A percentile compares a stretch with the other conserved stretches of the same genome.
Evolutionary conservation across 2,329 filamentous ascomycete genomes (phyloP).

Genomic region (Alternaria sp.): DNA sequence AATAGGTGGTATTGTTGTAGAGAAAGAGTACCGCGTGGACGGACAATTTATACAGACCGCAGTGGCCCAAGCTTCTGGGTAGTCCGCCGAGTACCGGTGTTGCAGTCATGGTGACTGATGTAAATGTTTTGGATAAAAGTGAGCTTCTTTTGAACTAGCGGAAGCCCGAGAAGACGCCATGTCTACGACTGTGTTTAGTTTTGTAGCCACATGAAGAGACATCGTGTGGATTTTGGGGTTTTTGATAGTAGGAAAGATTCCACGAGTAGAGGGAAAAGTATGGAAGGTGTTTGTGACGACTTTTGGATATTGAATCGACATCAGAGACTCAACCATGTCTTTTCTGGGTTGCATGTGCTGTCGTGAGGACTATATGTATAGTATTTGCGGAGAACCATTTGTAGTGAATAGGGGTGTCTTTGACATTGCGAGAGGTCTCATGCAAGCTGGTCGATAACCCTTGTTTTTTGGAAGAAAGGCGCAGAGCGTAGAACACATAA

Average conservation of each 20-base stretch:
- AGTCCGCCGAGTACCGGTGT: not conserved
- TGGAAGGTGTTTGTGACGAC: not conserved
- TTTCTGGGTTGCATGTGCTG: not conserved
- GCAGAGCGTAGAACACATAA: not conserved
- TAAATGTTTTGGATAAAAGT: not conserved
- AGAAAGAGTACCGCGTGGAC: no score
- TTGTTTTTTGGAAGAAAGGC: not conserved
- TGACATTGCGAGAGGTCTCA: not conserved
- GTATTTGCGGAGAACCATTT: not conserved
- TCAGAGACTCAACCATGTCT: not conserved
- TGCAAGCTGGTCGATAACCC: not conserved
- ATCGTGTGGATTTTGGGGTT: not conserved
- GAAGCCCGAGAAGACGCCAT: not conserved
- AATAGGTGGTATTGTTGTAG: no score
- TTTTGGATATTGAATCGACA: not conserved
- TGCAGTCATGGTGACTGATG: not conserved
- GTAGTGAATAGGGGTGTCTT: not conserved
- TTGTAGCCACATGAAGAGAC: not conserved
- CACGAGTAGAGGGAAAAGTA: not conserved
- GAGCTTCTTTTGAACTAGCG: not conserved
- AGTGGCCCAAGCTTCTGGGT: not conserved
- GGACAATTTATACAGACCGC: not conserved
- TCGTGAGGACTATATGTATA: not conserved
- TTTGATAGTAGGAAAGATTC: not conserved
- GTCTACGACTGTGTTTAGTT: not conserved